phyloP scores from a whole-genome alignment of 176 grass and related monocot genomes.

The Oropetium thomaeum region DNA sequence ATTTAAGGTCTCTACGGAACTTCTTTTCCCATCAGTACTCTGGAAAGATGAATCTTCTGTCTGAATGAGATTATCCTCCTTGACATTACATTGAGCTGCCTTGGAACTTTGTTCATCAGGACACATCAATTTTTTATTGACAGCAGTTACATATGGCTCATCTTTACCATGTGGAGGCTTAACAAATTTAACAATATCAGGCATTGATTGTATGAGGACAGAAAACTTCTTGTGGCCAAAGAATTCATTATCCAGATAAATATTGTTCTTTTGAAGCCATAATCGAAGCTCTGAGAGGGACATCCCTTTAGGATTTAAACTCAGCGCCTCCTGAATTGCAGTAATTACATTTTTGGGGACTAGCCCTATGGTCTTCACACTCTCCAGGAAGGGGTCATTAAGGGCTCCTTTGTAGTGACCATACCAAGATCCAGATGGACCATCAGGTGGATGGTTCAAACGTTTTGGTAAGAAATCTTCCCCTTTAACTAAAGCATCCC shows the following conservation, averaged over 20 bases:
- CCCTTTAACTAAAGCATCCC: constrained; percentile 78
- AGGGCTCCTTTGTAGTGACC: constrained; percentile 68
- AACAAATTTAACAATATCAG: constrained; percentile 43
- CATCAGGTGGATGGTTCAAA: constrained; percentile 88
- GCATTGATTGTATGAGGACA: constrained; percentile 50
- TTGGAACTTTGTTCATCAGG: constrained; percentile 16
- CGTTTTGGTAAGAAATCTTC: constrained; percentile 44
- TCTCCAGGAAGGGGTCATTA: constrained; percentile 55
- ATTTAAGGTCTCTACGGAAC: background rate
- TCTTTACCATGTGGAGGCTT: background rate
- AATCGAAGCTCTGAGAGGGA: constrained; percentile 13
- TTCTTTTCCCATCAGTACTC: background rate
- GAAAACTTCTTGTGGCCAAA: constrained; percentile 72
- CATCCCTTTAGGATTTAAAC: constrained; percentile 53
- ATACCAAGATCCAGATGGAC: constrained; percentile 91
- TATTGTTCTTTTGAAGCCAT: constrained; percentile 43
- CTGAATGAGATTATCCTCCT: constrained; percentile 16
- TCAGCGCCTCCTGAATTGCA: constrained; percentile 40
- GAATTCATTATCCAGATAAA: constrained; percentile 45
- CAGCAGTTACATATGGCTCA: constrained; percentile 19
- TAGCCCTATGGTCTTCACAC: too few relatives aligned
- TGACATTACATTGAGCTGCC: constrained; percentile 32
- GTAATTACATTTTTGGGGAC: constrained; percentile 51
- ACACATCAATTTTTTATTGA: background rate
- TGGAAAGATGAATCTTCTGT: constrained; percentile 1